Base-by-base conservation (phyloP, 768 basidiomycete genomes). In the Termitomyces eurrhizus region DNA sequence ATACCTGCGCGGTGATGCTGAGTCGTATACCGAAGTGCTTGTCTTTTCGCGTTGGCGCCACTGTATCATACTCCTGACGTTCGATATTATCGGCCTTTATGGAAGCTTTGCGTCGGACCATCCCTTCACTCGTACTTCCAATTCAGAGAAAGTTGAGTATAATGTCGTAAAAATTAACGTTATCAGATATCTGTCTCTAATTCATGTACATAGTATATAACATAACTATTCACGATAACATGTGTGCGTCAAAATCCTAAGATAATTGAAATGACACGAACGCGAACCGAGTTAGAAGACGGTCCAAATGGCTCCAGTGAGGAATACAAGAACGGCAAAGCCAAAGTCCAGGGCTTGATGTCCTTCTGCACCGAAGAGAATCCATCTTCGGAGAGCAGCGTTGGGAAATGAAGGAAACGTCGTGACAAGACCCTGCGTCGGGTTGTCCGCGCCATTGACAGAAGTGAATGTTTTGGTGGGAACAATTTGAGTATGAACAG, bases 401-500 rank as follows among this genome's bases (percentile, higher is more conserved):
- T 66, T 70, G 26, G 64, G 57, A 6, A 62, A 41, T 29, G 70
- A 63, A 1, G 77, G 64, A 66, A 69, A 79, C 3, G 73, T 70
- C 18, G 76, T 77, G 46, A 74, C 72, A 55, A 75, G 70, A 16
- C 67, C 67, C 53, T 76, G 75, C 3, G 70, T 71, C 9, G 76
- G 73, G 39, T 65, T 70, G 57, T 77, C 77, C 18, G 71, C 73
- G 7, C 77, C 76, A 57, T 72, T 70, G 35, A 75, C 64, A 6
- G 75, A 76, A 37, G 65, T 65, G 37, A 71, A 77, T 8, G 70
- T 68, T 39, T 61, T 65, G 26, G 70, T 72, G 11, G 73, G 67
- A 45, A 74, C 65, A 13, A 68, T 64, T 63, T 77, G 68, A 0
- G 77, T 79, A 56, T 79, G 77, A 14, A 80, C 70, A 1, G 77